A percentile compares a stretch with the other conserved stretches of the same genome.
Evolutionary conservation across 2,329 filamentous ascomycete genomes (phyloP).

Genomic region (Colletotrichum endophyticum): DNA sequence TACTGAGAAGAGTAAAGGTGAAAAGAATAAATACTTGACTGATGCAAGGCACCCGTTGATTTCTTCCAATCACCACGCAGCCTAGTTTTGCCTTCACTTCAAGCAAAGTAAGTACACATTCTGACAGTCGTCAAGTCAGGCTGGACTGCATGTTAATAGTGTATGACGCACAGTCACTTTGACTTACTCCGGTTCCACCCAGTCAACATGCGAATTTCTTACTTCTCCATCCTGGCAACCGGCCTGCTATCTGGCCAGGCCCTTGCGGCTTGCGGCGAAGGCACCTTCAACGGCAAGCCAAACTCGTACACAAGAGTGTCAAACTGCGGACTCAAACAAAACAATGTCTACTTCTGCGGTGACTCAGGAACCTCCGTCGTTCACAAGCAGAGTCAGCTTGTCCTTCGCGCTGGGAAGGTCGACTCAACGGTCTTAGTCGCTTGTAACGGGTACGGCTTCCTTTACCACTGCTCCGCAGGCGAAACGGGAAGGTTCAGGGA

Average conservation of each 20-base stretch:
- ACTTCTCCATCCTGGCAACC: background rate
- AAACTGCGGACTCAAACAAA: background rate
- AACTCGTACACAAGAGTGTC: background rate
- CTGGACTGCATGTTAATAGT: accelerated
- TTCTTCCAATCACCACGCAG: background rate
- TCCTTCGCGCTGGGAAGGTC: background rate
- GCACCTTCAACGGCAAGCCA: background rate
- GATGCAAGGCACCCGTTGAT: background rate
- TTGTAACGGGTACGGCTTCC: background rate
- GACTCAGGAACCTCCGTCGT: background rate
- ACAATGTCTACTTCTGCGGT: background rate
- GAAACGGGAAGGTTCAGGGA: background rate
- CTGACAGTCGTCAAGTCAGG: accelerated
- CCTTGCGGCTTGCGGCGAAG: background rate
- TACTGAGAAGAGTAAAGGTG: background rate
- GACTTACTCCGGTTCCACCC: accelerated
- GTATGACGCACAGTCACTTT: accelerated
- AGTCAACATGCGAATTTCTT: background rate
- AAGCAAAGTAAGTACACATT: background rate
- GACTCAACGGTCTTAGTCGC: background rate
- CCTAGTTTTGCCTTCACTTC: background rate
- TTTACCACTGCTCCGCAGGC: background rate
- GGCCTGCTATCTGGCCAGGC: background rate
- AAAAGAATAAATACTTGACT: accelerated
- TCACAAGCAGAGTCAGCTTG: background rate